These are phyloP conservation scores for Ajuga reptans DNA, from an alignment of 305 asterid species.

Conservation along the genomic window DNA sequence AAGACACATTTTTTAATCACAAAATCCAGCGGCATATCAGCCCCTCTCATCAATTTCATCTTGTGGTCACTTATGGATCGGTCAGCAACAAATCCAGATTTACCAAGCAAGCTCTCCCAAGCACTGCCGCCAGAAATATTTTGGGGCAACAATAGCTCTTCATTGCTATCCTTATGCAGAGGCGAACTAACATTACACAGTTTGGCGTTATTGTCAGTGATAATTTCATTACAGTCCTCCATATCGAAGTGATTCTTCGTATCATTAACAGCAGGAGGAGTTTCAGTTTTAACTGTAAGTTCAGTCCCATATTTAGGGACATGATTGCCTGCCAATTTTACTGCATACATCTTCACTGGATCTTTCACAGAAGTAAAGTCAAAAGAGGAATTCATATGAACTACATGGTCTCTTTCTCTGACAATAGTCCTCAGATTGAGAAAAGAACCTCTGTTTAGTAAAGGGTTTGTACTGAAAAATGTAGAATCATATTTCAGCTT, in stretches of 20 bases:
- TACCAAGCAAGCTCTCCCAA: constrained; percentile 78
- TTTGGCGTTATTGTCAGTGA: constrained; percentile 25
- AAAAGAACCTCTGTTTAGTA: constrained; percentile 37
- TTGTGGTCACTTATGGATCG: constrained; percentile 30
- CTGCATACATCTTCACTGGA: constrained; percentile 43
- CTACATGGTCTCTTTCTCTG: constrained; percentile 34
- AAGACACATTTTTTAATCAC: constrained; percentile 66
- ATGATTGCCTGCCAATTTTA: constrained; percentile 29
- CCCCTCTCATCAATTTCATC: constrained; percentile 41
- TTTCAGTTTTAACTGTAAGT: constrained; percentile 34
- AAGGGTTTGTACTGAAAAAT: constrained; percentile 60
- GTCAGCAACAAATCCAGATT: constrained; percentile 36
- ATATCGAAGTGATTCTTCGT: constrained; percentile 17
- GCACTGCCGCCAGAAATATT: constrained; percentile 58
- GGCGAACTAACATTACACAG: constrained; percentile 25
- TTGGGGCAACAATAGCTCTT: constrained; percentile 25
- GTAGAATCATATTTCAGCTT: constrained; percentile 40
- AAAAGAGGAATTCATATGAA: constrained; percentile 41
- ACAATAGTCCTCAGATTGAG: constrained; percentile 33
- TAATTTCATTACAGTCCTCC: constrained; percentile 26
- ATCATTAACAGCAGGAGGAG: constrained; percentile 28
- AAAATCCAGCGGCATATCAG: constrained; percentile 86
- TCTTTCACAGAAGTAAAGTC: constrained; percentile 69
- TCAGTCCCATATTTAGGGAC: constrained; percentile 33
- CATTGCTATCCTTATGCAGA: constrained; percentile 26